A percentile compares a stretch with the other conserved stretches of the same genome.
These are phyloP conservation scores for Globisporangium spinosum DNA, from an alignment of 352 stramenopile species.

Conservation along the genomic window DNA sequence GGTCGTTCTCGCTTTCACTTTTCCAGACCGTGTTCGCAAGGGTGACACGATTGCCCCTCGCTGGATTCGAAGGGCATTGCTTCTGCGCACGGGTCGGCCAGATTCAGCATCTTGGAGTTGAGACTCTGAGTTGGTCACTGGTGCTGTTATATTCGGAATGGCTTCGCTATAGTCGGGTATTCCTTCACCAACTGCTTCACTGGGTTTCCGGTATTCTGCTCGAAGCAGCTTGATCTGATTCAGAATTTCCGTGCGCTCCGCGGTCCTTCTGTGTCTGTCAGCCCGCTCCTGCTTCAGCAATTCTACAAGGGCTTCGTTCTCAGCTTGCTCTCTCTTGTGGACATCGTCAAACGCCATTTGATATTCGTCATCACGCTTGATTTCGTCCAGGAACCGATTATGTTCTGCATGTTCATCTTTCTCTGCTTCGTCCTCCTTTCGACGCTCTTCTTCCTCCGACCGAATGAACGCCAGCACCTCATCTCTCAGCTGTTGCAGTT, in stretches of 20 bases:
- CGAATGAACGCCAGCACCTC: not conserved
- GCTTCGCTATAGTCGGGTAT: not conserved
- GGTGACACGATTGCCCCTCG: not conserved
- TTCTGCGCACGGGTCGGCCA: not conserved
- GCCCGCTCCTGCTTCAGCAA: not conserved
- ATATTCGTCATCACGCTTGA: not conserved
- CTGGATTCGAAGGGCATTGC: not conserved
- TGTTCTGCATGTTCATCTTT: not conserved
- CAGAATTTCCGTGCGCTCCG: not conserved
- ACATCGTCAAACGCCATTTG: not conserved
- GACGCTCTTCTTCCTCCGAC: not conserved
- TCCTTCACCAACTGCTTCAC: not conserved
- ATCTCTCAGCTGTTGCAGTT: not conserved
- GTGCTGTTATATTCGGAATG: not conserved
- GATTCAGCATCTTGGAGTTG: not conserved
- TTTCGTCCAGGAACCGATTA: not conserved
- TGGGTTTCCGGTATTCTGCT: not conserved
- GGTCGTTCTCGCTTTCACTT: not conserved
- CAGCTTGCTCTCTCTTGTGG: not conserved
- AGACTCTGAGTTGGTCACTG: not conserved
- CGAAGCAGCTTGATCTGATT: not conserved
- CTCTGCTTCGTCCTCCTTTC: not conserved
- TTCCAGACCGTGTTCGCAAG: slow-evolving; percentile 1
- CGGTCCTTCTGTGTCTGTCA: not conserved
- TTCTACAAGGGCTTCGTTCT: not conserved